These are phyloP conservation scores for Xylaria sp. DNA, from an alignment of 2,329 filamentous ascomycete species.

Conservation along the genomic window DNA sequence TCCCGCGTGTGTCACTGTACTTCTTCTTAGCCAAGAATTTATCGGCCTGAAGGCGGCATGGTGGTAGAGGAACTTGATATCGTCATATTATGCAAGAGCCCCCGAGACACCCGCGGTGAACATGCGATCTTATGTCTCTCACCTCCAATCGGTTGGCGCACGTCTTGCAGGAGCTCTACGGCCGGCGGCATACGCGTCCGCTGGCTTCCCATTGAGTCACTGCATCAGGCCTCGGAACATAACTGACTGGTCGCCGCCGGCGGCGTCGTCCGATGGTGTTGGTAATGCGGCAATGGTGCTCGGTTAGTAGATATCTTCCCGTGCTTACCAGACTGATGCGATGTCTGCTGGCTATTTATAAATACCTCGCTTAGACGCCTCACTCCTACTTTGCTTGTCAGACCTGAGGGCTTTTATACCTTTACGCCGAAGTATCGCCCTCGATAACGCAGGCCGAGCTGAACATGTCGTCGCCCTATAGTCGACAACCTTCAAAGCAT, in stretches of 20 bases:
- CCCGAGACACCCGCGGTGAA: constrained; percentile 40
- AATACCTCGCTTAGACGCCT: constrained; percentile 38
- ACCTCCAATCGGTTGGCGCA: constrained; percentile 12
- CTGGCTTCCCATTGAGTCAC: constrained; percentile 34
- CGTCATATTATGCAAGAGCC: constrained; percentile 4
- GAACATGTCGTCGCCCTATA: constrained; percentile 16
- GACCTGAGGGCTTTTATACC: constrained; percentile 22
- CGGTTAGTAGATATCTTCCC: constrained; percentile 11
- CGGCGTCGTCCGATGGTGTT: constrained; percentile 50
- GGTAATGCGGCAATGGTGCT: constrained; percentile 22
- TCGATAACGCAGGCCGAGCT: constrained; percentile 30
- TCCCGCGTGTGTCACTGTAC: constrained; percentile 5
- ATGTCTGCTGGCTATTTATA: constrained; percentile 31
- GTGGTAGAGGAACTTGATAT: not conserved
- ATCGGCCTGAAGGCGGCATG: not conserved
- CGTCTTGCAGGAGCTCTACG: constrained; percentile 37
- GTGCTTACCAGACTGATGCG: constrained; percentile 19
- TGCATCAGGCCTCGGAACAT: constrained; percentile 30
- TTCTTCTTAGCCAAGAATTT: not conserved
- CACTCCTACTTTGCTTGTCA: constrained; percentile 31
- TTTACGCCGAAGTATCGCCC: constrained; percentile 9
- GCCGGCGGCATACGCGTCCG: constrained; percentile 43
- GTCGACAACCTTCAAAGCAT: constrained; percentile 9
- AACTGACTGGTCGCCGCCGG: constrained; percentile 23
- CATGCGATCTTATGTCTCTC: constrained; percentile 23